Evolutionary conservation across 768 basidiomycete species (phyloP), one percentile per base, ranked within the genome.

Genomic region (Auriscalpium orientale): DNA sequence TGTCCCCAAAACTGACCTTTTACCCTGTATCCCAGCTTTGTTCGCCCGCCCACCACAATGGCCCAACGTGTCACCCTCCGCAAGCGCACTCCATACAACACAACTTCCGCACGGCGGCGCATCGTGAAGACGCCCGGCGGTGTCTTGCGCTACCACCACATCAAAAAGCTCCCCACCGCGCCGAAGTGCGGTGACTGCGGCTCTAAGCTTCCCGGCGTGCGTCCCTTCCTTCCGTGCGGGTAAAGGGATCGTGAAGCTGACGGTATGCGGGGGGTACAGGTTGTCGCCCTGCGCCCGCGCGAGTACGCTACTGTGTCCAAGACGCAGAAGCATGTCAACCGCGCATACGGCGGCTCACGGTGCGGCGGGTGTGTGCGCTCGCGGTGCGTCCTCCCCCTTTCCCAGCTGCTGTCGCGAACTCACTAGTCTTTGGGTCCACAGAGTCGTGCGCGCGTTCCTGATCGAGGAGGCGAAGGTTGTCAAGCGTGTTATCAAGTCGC

Each of bases 401-500:
- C 22, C 16, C 33, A 38, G 55, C 60, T 49, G 61, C 60, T 45
- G 8, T 56, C 43, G 33, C 46, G 1, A 16, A n/a, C 15, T 37
- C 33, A 45, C 44, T 6, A 16, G 16, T 36, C 54, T 22, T n/a
- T 50, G n/a, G 37, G 20, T 28, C 3, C 8, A 50, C 60, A 98
- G 97, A 61, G 95, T 99, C 66, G 87, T 98, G 65, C 91, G 97
- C 58, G 94, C 97, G 61, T 99, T 99, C 86, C 76, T 99, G 58
- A 91, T 99, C 43, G 97, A 98, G 80, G 97, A 99, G 79, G 97
- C 97, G 46, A 98, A 98, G 81, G 98, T 99, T 66, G 97, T 99
- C 70, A 99, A 99, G 87, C 88, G 84, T 76, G 95, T 98, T 65
- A 94, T 98, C 81, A 97, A 97, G 80, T 87, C 88, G 69, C 91